Base-by-base conservation (phyloP, 441 rosid species). In the Bocquillonia castaneifolia region DNA sequence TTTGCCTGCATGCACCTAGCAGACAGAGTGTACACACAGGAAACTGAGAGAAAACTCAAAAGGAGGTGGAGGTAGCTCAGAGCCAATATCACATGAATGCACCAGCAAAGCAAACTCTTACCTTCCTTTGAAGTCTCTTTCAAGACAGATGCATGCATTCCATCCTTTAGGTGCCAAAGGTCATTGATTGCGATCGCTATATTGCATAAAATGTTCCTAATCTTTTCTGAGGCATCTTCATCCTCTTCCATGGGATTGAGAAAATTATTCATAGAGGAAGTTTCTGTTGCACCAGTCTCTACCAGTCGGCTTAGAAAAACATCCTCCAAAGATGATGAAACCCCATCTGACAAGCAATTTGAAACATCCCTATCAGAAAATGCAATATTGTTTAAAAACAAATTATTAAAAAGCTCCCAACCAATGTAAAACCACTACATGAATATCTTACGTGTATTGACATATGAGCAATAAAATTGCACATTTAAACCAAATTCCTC, bases 221-320 rank as follows among this genome's bases (percentile, higher is more conserved):
- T 53, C 80, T 82, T 89, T 62, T 77, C 82, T 72, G 77, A 60
- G 17, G 74, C 69, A 62, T 70, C 75, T 53, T 74, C 85, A 52
- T 73, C 76, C 70, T 76, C 86, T 76, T 81, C 85, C 68, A 81
- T 76, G 67, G 47, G 69, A 74, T 74, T 70, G 36, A 76, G 76
- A 74, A 83, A 81, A 69, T 65, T 76, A 75, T 70, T 72, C n/a
- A 82, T 45, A 13, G 86, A 90, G 54, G 94, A 90, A 82, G 83
- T 85, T 79, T 89, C 96, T 32, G 91, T 88, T 32, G 94, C 98
- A 78, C 96, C 94, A 32, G 88, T 85, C 79, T 88, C 88, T 14
- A 74, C 76, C 22, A 92, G 88, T 34, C 94, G 89, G 74, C 84
- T 74, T 64, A 83, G 87, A 67, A 90, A 86, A 72, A 78, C 84